phyloP scores from a whole-genome alignment of 2,329 filamentous ascomycete species.

The Trichoderma pleuroti region DNA sequence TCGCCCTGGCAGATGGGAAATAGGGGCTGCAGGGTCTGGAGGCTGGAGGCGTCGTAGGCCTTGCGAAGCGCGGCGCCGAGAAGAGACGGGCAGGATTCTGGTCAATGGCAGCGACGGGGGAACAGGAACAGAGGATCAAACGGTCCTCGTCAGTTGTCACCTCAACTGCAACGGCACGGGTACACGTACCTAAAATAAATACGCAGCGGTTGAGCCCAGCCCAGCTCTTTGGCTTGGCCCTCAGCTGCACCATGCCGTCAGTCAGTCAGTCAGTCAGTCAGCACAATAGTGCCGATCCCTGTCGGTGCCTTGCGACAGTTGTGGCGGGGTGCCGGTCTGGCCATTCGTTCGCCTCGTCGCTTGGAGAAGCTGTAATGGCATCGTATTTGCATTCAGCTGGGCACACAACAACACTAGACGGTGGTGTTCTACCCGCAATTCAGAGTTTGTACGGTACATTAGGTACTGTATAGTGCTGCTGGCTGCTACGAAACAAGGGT shows the following conservation, averaged over 20 bases:
- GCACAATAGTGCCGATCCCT: not conserved
- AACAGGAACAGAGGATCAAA: not conserved
- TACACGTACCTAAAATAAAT: not conserved
- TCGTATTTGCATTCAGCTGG: too few relatives aligned
- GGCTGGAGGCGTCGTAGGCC: not conserved
- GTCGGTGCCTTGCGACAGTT: conserved; percentile 1
- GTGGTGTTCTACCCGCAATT: not conserved
- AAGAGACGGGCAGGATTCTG: not conserved
- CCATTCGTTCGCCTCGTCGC: too few relatives aligned
- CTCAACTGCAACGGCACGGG: too few relatives aligned
- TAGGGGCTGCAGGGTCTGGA: conserved; percentile 1
- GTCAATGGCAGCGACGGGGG: not conserved
- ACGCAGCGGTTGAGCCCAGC: not conserved
- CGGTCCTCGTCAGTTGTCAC: not conserved
- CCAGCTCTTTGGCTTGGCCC: not conserved
- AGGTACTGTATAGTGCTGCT: not conserved
- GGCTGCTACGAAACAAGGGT: not conserved
- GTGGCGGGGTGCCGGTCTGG: not conserved
- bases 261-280: not conserved
- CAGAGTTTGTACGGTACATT: too few relatives aligned
- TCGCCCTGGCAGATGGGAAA: not conserved
- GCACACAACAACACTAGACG: too few relatives aligned
- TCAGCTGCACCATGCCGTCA: not conserved
- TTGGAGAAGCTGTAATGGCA: too few relatives aligned
- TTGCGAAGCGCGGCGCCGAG: not conserved